Evolutionary conservation across 2,329 filamentous ascomycete species (phyloP), one percentile per base, ranked within the genome.

Genomic region (Ambrosiella xylebori): DNA sequence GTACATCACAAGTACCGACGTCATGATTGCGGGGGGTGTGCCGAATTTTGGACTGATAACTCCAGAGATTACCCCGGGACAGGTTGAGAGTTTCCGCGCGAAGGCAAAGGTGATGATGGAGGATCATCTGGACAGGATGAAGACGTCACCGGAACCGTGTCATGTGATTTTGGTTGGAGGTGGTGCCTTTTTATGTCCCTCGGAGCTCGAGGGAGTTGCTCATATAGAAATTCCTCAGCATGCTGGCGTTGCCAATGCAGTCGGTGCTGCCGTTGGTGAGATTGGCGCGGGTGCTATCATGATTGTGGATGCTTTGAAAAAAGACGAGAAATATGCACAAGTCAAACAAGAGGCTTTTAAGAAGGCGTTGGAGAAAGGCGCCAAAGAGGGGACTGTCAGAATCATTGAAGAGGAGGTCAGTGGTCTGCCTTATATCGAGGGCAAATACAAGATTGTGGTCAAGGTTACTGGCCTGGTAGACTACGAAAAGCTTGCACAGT

Each of bases 21-120:
- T 67, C 5, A 63, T 63, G 17, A 62, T 64, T 17, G 61, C 62
- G 0, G 45, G 54, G 9, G 61, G 61, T 8, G 66, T 65, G 15
- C 64, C 63, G 0, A 54, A 64, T 2, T 62, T 72, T 0, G 70
- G 70, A 2, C 15, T 52, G 8, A 19, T 38, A 36, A 58, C 11
- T 8, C 27, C 59, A 1, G 15, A 36, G 1, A 38, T 64, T 38
- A 61, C 66, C 1, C 60, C 54, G 1, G 67, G 65, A 0, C 61
- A 64, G 1, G 61, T 66, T 7, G 38, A 55, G 2, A 57, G 59
- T 13, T 63, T 59, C 38, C 53, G 54, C 27, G 53, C 27, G 2
- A 41, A 50, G 7, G 59, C 63, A 27, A 61, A 61, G 36, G 57
- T 44, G 15, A 64, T 64, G 58, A 60, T 64, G 7, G 63, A 64